Evolutionary conservation across 352 stramenopile genomes (phyloP).

Genomic region (Phytophthora melonis): DNA sequence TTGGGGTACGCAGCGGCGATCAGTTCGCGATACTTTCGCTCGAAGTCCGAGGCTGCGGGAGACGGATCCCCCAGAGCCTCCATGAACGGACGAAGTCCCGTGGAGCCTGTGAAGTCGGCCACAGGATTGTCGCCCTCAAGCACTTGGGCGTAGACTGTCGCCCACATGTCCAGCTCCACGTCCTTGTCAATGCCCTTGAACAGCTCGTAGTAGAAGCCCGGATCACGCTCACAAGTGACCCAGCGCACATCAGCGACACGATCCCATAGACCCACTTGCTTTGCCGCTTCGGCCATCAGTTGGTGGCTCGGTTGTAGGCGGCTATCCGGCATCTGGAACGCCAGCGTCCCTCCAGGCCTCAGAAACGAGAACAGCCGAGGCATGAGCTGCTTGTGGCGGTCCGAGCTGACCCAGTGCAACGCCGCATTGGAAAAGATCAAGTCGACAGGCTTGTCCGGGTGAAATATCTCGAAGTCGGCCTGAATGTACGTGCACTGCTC

Average conservation of each 20-base stretch:
- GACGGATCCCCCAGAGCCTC: slow-evolving; percentile 52
- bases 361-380: slow-evolving; percentile 62
- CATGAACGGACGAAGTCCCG: slow-evolving; percentile 66
- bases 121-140: slow-evolving; percentile 73
- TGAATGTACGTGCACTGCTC: slow-evolving; percentile 55
- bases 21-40: slow-evolving; percentile 67
- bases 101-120: slow-evolving; percentile 75
- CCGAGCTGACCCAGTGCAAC: slow-evolving; percentile 70
- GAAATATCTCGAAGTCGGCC: slow-evolving; percentile 67
- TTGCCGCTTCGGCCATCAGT: slow-evolving; percentile 63
- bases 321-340: slow-evolving; percentile 81
- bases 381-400: slow-evolving; percentile 58
- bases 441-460: slow-evolving; percentile 49
- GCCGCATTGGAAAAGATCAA: slow-evolving; percentile 83
- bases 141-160: slow-evolving; percentile 65
- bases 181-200: slow-evolving; percentile 39
- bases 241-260: slow-evolving; percentile 63
- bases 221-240: slow-evolving; percentile 74
- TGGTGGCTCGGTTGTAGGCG: slow-evolving; percentile 66
- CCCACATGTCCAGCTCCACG: slow-evolving; percentile 69
- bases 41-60: slow-evolving; percentile 40
- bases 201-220: slow-evolving; percentile 78
- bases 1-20: slow-evolving; percentile 66
- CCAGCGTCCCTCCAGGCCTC: slow-evolving; percentile 73
- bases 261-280: slow-evolving; percentile 46